phyloP scores from a whole-genome alignment of 768 basidiomycete species.

The Termitomyces heimii region DNA sequence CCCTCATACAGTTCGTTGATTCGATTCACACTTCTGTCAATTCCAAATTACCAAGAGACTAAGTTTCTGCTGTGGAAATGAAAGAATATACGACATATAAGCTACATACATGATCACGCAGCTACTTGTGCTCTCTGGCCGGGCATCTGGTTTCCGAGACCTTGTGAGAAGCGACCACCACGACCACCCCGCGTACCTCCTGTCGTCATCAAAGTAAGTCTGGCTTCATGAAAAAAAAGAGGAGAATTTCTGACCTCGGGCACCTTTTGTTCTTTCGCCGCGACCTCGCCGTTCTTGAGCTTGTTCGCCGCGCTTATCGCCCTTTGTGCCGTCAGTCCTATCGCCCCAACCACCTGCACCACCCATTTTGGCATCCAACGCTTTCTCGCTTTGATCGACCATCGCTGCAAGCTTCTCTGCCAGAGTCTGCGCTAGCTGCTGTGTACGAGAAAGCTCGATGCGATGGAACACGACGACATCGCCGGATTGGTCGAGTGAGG shows the following conservation, averaged over 20 bases:
- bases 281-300: conserved; percentile 72
- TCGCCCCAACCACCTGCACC: conserved; percentile 59
- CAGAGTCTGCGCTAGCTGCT: conserved; percentile 84
- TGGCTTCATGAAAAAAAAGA: not conserved
- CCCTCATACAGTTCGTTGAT: too few species aligned
- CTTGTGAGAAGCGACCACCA: conserved; percentile 78
- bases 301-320: conserved; percentile 77
- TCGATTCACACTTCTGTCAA: too few species aligned
- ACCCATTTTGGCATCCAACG: conserved; percentile 79
- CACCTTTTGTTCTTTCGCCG: conserved; percentile 60
- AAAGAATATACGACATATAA: not conserved
- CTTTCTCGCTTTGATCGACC: conserved; percentile 92
- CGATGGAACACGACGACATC: conserved; percentile 93
- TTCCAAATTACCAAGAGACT: not conserved
- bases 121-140: conserved; percentile 24
- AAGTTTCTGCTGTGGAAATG: not conserved
- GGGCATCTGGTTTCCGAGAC: conserved; percentile 76
- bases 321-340: conserved; percentile 61
- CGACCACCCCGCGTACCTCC: conserved; percentile 63
- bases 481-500: conserved; percentile 87
- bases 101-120: not conserved
- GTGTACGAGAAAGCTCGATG: conserved; percentile 79
- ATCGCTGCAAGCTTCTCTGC: conserved; percentile 83
- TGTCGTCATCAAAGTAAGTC: conserved; percentile 16
- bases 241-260: conserved; percentile 41